Conservation (phyloP, 2,329 filamentous ascomycete species). For the Coniochaeta sp. region DNA sequence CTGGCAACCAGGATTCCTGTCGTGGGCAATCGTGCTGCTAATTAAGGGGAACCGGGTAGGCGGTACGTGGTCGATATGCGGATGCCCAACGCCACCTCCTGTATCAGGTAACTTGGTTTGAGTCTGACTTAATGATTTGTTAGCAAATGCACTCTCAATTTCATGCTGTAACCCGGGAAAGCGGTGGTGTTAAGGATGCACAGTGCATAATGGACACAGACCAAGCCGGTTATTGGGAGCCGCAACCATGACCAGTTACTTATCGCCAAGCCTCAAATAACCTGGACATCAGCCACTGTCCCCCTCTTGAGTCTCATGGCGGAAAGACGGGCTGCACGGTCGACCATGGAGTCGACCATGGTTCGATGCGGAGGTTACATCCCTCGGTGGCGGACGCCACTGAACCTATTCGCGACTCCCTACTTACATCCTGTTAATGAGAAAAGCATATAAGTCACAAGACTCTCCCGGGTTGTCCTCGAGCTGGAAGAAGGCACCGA, state of each 20-base stretch:
- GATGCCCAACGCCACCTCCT: background rate
- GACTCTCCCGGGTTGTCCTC: background rate
- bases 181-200: too few species aligned
- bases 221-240: background rate
- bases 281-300: background rate
- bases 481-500: background rate
- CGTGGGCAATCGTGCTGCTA: background rate
- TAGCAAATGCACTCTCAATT: too few species aligned
- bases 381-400: background rate
- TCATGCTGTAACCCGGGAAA: too few species aligned
- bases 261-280: background rate
- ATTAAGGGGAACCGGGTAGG: slow-evolving; percentile 3
- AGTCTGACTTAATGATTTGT: background rate
- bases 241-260: background rate
- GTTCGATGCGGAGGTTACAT: slow-evolving; percentile 1
- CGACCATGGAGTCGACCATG: background rate
- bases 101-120: background rate
- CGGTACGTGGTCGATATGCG: background rate
- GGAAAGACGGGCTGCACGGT: background rate
- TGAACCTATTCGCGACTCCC: background rate
- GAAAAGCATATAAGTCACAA: background rate
- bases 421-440: background rate
- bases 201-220: background rate
- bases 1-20: background rate
- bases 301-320: background rate